Base-by-base conservation (phyloP, 108 stramenopile species). In the Licmophora abbreviata region DNA sequence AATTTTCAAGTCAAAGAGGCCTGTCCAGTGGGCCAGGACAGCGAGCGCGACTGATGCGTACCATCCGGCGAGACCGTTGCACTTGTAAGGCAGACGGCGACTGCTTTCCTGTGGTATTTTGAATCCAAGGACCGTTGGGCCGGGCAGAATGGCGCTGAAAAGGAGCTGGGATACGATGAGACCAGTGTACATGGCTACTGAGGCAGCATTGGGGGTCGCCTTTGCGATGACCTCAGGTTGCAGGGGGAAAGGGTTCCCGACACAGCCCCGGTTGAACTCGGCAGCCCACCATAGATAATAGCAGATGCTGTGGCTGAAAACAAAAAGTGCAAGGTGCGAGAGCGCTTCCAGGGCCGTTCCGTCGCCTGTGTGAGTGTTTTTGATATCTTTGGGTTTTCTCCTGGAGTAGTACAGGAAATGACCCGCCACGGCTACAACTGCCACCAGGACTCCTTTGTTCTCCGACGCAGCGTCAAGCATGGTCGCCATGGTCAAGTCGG, bases 21-120 rank as follows among this genome's bases (percentile, higher is more conserved):
- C 68, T 7, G 40, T 45, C 26, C 29, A 34, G 48, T 74, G 73
- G 37, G 69, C 63, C 1, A 36, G 44, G n/a, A 41, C 24, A 11
- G 46, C 50, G 9, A 66, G 29, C 8, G 64, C 38, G 12, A 74
- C 25, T 53, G 60, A 56, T 10, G 56, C 37, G 61, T 69, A 69
- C 73, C 73, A 74, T 10, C 58, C 58, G 0, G 59, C 63, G 11
- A 69, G 34, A 1, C 64, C 73, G 41, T 74, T 74, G 49, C 73
- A 74, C 20, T 40, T 40, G 38, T 40, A 40, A 3, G 0, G 55
- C 34, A 55, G 68, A 69, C 28, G 56, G 59, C 40, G 64, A 56
- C 50, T 66, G 58, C 33, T 51, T 66, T 15, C 64, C 56, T 33
- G 38, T 2, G 38, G 38, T 40, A 40, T 40, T 40, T 2, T 15